Evolutionary conservation across 352 stramenopile genomes (phyloP), one percentile per base, ranked within the genome.

Genomic region (Thalassiosira delicatula): DNA sequence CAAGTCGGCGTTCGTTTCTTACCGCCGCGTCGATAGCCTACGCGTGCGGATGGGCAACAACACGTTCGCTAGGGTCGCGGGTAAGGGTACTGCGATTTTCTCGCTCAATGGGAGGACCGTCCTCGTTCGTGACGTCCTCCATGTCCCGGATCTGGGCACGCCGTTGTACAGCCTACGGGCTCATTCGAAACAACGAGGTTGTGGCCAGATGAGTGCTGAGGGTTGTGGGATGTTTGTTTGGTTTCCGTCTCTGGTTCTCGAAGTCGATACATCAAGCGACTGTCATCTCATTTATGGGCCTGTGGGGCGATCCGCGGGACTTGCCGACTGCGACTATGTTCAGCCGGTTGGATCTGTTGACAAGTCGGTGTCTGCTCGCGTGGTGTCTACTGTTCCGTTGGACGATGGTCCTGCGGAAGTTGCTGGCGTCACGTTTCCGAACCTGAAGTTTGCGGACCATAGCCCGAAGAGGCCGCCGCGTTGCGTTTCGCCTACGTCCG

Each of bases 161-260:
- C 46, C 68, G 9, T 51, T 84, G 0, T 69, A 71, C 40, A 70
- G 42, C 9, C 46, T 84, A 0, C 66, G 49, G 2, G 0, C 4
- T 4, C 67, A 78, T 35, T 11, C 7, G 1, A 11, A 37, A 11
- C 60, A 74, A 42, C 19, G 0, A 3, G 67, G 67, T 19, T 83
- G 76, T 69, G 67, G 76, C 0, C 74, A 73, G 14, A 27, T 67
- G 30, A 68, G 44, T 14, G 37, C 23, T 23, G 21, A 57, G 1
- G 53, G 29, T 9, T 35, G 44, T 42, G 53, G 54, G 17, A 68
- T 72, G 2, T 53, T 46, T 30, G 30, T 83, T 11, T 67, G 69
- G n/a, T 83, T 83, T 32, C 76, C 76, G 19, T 33, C 32, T 1
- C 78, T 83, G 30, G 33, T 73, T 29, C 25, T 78, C 14, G 21